Conservation (phyloP, 2,329 filamentous ascomycete genomes). For the Cucurbitaria berberidis region DNA sequence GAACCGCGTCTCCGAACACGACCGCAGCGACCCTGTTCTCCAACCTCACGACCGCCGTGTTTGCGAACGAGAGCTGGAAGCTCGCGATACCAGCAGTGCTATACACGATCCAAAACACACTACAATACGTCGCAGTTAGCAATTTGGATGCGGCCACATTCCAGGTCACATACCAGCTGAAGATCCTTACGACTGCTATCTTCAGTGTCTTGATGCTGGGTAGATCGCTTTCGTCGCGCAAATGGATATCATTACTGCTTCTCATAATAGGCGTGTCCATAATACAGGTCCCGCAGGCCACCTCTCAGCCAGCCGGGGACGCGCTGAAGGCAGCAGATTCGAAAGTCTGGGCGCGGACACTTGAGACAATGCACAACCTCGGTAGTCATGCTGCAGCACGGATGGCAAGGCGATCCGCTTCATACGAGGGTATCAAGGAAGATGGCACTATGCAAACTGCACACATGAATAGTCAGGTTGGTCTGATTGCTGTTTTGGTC, state of each 20-base stretch:
- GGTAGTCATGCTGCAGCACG: conserved; percentile 58
- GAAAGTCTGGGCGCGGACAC: conserved; percentile 70
- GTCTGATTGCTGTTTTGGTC: conserved; percentile 76
- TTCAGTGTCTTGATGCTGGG: conserved; percentile 83
- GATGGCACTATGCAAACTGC: conserved; percentile 61
- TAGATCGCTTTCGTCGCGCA: conserved; percentile 70
- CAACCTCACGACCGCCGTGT: conserved; percentile 79
- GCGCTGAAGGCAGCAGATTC: conserved; percentile 61
- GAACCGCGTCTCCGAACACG: conserved; percentile 76
- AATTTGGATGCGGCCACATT: conserved; percentile 93
- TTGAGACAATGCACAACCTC: conserved; percentile 75
- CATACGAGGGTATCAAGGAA: conserved; percentile 84
- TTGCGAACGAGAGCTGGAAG: conserved; percentile 93
- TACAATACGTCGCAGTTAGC: conserved; percentile 89
- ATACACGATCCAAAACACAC: conserved; percentile 90
- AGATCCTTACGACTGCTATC: conserved; percentile 88
- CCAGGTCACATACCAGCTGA: conserved; percentile 91
- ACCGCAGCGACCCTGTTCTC: conserved; percentile 80
- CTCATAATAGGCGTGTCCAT: conserved; percentile 83
- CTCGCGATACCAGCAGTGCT: conserved; percentile 85
- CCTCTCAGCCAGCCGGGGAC: conserved; percentile 58
- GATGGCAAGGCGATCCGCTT: conserved; percentile 72
- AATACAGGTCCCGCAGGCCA: conserved; percentile 76
- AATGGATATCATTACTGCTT: conserved; percentile 81
- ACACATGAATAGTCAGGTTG: conserved; percentile 77